Evolutionary conservation across 1,139 yeast species (phyloP), one percentile per base, ranked within the genome.

Genomic region (Candida mesenterica): DNA sequence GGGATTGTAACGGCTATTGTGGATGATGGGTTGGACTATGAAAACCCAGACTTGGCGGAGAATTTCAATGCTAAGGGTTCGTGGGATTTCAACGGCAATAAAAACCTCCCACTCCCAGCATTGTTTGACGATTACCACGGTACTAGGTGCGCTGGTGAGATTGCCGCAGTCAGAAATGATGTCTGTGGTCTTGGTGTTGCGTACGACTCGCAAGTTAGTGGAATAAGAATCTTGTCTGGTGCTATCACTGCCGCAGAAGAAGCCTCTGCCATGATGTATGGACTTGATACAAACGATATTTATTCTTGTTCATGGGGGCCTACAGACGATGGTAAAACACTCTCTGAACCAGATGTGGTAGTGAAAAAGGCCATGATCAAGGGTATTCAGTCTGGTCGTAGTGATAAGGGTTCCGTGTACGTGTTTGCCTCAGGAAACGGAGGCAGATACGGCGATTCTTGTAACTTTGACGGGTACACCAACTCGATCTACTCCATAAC

Each of bases 271-370:
- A 65, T 94, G 68, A 72, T 85, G 29, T 85, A 83, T 59, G 94
- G 82, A 0, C 67, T 84, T 50, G 90, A 87, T 42, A 71, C 74
- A 8, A 92, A 92, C 56, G 96, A 90, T 58, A 92, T 94, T 26
- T 94, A 88, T 59, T 87, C 96, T 3, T 94, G 99, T 59, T 88
- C 96, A 4, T 94, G 99, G 99, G 99, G 99, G 2, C 99, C 99
- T 1, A 77, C 90, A 1, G 99, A 94, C 58, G 86, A 90, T 57
- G 99, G 98, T 0, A 70, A 60, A 42, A 78, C 96, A 0, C 77
- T 92, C 70, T 88, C 87, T 32, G 95, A 78, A 4, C 98, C 98
- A 0, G 87, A 88, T 17, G 56, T 65, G 24, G 52, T 90, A 24
- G 96, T 92, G 8, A 76, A 78, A 49, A 79, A 85, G 45, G 95